A percentile compares a stretch with the other conserved stretches of the same genome.
Evolutionary conservation across 331 rosid genomes (phyloP).

Genomic region (Quercus lobata): DNA sequence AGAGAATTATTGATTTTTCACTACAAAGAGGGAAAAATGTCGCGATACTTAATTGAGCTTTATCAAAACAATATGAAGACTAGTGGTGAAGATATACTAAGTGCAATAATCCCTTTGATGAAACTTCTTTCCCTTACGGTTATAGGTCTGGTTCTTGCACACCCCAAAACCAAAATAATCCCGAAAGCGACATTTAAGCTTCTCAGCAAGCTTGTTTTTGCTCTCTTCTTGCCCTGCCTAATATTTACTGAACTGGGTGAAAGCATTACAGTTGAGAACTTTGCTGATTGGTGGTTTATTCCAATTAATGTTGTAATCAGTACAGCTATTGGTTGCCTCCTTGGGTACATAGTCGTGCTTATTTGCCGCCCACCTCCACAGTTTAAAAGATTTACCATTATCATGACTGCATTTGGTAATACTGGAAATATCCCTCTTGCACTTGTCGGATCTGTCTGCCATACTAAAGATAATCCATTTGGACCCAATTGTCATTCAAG

Average conservation of each 20-base stretch:
- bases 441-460: slow-evolving; percentile 75
- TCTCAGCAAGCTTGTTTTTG: slow-evolving; percentile 83
- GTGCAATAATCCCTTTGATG: slow-evolving; percentile 64
- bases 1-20: slow-evolving; percentile 10
- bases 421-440: slow-evolving; percentile 90
- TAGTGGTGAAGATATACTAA: slow-evolving; percentile 45
- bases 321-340: slow-evolving; percentile 58
- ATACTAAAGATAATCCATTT: slow-evolving; percentile 56
- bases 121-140: slow-evolving; percentile 65
- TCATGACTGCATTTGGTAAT: slow-evolving; percentile 85
- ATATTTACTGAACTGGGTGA: slow-evolving; percentile 76
- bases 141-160: slow-evolving; percentile 61
- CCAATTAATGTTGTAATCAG: slow-evolving; percentile 71
- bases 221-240: slow-evolving; percentile 82
- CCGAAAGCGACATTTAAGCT: slow-evolving; percentile 70
- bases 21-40: slow-evolving; percentile 28
- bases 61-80: slow-evolving; percentile 22
- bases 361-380: slow-evolving; percentile 76
- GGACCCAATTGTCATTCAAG: slow-evolving; percentile 65
- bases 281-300: slow-evolving; percentile 78
- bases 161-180: slow-evolving; percentile 54
- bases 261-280: slow-evolving; percentile 57
- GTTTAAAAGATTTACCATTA: slow-evolving; percentile 56
- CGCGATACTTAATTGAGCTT: slow-evolving; percentile 20
- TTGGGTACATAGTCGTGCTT: slow-evolving; percentile 60